Percentiles rank a stretch among this genome's conserved stretches.
These are phyloP conservation scores for Asterochloris erici DNA, from an alignment of 139 green algal genomes.

Conservation along the genomic window DNA sequence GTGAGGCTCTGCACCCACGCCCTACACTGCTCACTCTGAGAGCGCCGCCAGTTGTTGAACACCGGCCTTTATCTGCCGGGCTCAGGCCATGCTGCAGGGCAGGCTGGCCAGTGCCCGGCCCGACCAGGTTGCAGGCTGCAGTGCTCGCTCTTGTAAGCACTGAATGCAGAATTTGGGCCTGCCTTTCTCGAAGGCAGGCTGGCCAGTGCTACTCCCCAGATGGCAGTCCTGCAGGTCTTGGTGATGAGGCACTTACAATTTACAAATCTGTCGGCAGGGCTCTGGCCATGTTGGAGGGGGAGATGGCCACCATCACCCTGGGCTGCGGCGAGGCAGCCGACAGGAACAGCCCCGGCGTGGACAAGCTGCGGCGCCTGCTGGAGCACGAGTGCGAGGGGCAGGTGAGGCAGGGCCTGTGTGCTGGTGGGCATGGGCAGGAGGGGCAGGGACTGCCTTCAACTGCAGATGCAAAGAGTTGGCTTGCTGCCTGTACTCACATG, in stretches of 20 bases:
- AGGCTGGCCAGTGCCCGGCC: not conserved
- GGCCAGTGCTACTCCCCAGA: not conserved
- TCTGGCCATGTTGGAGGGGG: slow-evolving; percentile 47
- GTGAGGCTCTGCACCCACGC: too few relatives aligned
- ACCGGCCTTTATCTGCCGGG: not conserved
- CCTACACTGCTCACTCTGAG: not conserved
- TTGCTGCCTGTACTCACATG: too few relatives aligned
- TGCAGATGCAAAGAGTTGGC: too few relatives aligned
- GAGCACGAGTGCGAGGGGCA: slow-evolving; percentile 58
- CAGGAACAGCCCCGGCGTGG: not conserved
- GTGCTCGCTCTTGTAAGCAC: not conserved
- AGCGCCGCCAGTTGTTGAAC: not conserved
- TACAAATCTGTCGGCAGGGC: slow-evolving; percentile 13
- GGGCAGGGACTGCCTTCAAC: not conserved
- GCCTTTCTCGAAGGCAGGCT: not conserved
- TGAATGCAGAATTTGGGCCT: not conserved
- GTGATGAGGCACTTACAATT: not conserved
- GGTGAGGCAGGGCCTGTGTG: not conserved
- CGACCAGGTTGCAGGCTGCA: not conserved
- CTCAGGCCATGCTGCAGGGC: not conserved
- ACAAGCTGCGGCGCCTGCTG: slow-evolving; percentile 43
- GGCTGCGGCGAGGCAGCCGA: not conserved
- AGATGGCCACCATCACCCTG: slow-evolving; percentile 21
- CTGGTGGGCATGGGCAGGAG: not conserved
- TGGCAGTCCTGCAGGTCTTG: not conserved